These are phyloP conservation scores for Sonneratia caseolaris DNA, from an alignment of 345 rosid genomes.

Conservation along the genomic window DNA sequence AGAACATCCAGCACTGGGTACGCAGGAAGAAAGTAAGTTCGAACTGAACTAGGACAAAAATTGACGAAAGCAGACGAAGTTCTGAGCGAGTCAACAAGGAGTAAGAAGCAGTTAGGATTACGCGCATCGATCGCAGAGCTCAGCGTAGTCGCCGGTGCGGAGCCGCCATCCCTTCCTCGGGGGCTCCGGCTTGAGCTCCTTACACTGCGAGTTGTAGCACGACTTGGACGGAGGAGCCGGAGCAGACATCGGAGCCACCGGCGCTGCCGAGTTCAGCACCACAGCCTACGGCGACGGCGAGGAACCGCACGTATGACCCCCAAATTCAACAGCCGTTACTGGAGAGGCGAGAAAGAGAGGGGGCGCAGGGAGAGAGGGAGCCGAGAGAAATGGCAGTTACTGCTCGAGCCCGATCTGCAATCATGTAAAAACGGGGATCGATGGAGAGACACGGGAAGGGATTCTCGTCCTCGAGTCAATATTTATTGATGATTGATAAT, in stretches of 20 bases:
- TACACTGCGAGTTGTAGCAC: constrained; percentile 70
- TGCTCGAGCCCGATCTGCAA: constrained; percentile 19
- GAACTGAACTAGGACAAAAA: background rate
- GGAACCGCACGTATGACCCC: background rate
- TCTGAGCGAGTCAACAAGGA: background rate
- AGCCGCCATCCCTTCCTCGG: constrained; percentile 76
- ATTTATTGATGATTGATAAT: background rate
- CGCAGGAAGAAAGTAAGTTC: background rate
- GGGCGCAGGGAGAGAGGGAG: background rate
- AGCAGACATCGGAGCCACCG: constrained; percentile 5
- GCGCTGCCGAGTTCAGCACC: background rate
- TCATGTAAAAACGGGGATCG: constrained; percentile 3
- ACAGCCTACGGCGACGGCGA: background rate
- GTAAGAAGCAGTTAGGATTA: constrained; percentile 21
- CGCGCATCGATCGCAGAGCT: constrained; percentile 97
- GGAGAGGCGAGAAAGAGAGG: background rate
- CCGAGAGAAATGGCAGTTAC: constrained; percentile 1
- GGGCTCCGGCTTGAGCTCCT: constrained; percentile 41
- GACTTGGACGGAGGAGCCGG: constrained; percentile 17
- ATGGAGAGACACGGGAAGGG: background rate
- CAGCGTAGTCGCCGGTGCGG: constrained; percentile 65
- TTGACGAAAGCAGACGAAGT: background rate
- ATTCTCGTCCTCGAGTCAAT: background rate
- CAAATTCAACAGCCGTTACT: constrained; percentile 10
- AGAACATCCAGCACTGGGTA: no score